phyloP scores from a whole-genome alignment of 805 yeast genomes.

The Candida montana region DNA sequence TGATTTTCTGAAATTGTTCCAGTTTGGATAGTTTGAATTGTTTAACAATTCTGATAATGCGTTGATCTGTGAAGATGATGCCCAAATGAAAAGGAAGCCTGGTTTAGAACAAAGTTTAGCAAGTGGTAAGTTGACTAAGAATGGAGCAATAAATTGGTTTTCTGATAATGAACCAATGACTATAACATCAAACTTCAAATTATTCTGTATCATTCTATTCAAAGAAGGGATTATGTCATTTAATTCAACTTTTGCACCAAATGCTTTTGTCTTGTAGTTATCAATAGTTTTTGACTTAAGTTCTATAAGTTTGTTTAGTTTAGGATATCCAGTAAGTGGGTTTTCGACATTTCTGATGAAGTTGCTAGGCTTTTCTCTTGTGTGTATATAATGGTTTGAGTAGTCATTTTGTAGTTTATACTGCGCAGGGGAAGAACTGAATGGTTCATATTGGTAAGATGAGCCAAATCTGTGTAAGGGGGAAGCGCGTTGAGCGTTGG shows the following conservation, averaged over 20 bases:
- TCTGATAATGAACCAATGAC: conserved; percentile 87
- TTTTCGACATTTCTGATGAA: conserved; percentile 60
- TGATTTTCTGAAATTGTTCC: conserved; percentile 71
- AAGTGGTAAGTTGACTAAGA: conserved; percentile 62
- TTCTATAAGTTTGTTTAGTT: conserved; percentile 60
- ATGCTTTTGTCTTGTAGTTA: conserved; percentile 53
- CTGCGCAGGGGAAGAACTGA: neutral
- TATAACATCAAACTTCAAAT: conserved; percentile 76
- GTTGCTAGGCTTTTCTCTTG: conserved; percentile 55
- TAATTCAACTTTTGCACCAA: conserved; percentile 52
- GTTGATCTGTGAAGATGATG: conserved; percentile 65
- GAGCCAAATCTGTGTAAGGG: conserved; percentile 4
- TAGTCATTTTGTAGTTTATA: conserved; percentile 56
- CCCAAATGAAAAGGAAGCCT: conserved; percentile 84
- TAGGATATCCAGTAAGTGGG: conserved; percentile 83
- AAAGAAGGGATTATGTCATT: conserved; percentile 53
- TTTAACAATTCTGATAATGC: conserved; percentile 53
- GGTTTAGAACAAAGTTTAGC: conserved; percentile 76
- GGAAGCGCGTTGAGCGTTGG: conserved; percentile 1
- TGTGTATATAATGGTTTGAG: conserved; percentile 60
- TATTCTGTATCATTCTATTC: conserved; percentile 53
- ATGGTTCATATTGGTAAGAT: conserved; percentile 5
- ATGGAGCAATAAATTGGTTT: conserved; percentile 60
- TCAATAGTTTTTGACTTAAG: conserved; percentile 57
- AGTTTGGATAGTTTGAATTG: conserved; percentile 44